Evolutionary conservation across 257 asterid genomes (phyloP).

Genomic region (Cynanchum wilfordii): DNA sequence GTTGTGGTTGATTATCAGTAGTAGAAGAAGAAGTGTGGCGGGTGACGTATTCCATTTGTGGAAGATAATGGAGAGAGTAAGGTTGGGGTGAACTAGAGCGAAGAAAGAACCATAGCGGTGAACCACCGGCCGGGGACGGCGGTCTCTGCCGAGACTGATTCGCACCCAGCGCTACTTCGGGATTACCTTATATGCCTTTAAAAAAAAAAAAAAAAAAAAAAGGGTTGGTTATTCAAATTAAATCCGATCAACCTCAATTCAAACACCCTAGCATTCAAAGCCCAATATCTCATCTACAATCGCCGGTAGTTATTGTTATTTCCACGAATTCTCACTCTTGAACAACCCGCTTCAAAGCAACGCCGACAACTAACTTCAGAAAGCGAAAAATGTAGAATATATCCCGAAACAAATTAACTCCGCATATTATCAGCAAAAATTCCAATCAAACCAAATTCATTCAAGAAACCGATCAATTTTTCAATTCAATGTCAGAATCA

Average conservation of each 20-base stretch:
- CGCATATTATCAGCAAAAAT: not conserved
- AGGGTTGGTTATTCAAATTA: not conserved
- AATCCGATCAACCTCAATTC: not conserved
- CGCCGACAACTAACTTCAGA: not conserved
- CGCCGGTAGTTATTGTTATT: not conserved
- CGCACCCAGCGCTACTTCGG: conserved; percentile 99
- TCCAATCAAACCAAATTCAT: not conserved
- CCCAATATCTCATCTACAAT: conserved; percentile 26
- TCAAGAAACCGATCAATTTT: not conserved
- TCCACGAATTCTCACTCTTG: not conserved
- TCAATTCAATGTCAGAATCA: not conserved
- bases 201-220: not conserved
- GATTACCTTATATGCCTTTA: not conserved
- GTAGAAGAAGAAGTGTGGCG: conserved; percentile 55
- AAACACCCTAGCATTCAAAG: conserved; percentile 21
- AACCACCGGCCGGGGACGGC: conserved; percentile 90
- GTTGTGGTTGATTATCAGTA: conserved; percentile 30
- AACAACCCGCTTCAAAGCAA: not conserved
- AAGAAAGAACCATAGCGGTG: conserved; percentile 70
- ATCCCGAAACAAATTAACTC: not conserved
- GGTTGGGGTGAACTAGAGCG: conserved; percentile 66
- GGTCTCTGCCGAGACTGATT: conserved; percentile 90
- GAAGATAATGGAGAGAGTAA: conserved; percentile 73
- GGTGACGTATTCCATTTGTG: conserved; percentile 79
- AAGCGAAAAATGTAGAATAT: not conserved